Base-by-base conservation (phyloP, 768 basidiomycete species). In the Calocera cornea region DNA sequence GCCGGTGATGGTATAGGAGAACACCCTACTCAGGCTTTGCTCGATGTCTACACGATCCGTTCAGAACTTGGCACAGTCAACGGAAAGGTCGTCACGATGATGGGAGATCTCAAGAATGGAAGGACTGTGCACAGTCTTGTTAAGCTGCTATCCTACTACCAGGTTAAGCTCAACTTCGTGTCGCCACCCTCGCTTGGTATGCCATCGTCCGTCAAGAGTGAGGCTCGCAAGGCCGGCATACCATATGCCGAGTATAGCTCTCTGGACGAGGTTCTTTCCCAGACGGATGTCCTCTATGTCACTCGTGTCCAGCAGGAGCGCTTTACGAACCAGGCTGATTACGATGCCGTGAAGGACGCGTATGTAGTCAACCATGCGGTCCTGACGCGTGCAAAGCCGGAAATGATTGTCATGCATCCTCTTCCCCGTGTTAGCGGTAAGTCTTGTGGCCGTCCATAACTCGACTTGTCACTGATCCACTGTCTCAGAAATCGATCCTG, bases 331-430 rank as follows among this genome's bases (percentile, higher is more conserved):
- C 87, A 89, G 72, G 80, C 78, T 34, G 95, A 95, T 75, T 99
- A 93, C 91, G 80, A 87, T 70, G 83, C 86, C 54, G 92, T 97
- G 72, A 97, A 92, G 80, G 90, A 95, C 74, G 85, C 87, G 17
- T 98, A 95, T 76, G 82, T 92, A 36, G 85, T 99, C 66, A 92
- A 98, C 77, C 97, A 98, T 74, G 90, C 95, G 12, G 86, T 98
- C 34, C 82, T 99, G 31, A 86, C 93, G 3, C 82, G 90, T 47
- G 95, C 97, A 11, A 98, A 98, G 80, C 89, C 92, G 70, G 90
- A 94, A 65, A 92, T 97, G 87, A 97, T 98, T 68, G 93, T 98
- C 71, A 95, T 99, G 94, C 97, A 99, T 77, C 97, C 97, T n/a
- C 81, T 99, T 24, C 97, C 97, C 16, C 79, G 97, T 73, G 86